These are phyloP conservation scores for Melanomma pulvis-pyrius DNA, from an alignment of 495 filamentous ascomycete genomes.

Conservation along the genomic window DNA sequence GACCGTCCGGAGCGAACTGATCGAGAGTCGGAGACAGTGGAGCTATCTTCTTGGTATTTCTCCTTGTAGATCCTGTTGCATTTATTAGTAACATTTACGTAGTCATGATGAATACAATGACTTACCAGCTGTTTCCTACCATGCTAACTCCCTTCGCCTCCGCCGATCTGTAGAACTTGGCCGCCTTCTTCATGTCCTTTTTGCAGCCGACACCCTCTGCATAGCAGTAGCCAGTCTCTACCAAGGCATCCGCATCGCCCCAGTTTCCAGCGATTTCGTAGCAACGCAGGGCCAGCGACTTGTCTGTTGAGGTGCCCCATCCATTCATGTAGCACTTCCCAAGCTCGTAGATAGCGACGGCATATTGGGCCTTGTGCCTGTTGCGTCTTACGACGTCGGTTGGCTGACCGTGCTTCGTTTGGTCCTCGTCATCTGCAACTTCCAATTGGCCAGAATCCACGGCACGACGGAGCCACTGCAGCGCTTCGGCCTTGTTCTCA, in stretches of 20 bases:
- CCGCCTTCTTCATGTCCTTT: conserved; percentile 94
- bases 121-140: conserved; percentile 96
- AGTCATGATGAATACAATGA: background rate
- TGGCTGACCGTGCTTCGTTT: conserved; percentile 63
- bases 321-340: conserved; percentile 98
- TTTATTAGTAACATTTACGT: background rate
- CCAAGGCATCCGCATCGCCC: conserved; percentile 93
- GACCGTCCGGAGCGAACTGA: conserved; percentile 34
- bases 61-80: conserved; percentile 82
- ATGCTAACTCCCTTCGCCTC: conserved; percentile 94
- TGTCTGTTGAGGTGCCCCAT: conserved; percentile 95
- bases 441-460: conserved; percentile 83
- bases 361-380: conserved; percentile 85
- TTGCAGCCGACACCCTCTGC: conserved; percentile 63
- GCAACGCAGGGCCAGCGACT: conserved; percentile 80
- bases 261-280: conserved; percentile 96
- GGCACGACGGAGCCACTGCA: conserved; percentile 87
- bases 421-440: conserved; percentile 75
- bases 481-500: conserved; percentile 82
- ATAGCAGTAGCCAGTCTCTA: conserved; percentile 49
- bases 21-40: conserved; percentile 45
- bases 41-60: conserved; percentile 74
- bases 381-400: conserved; percentile 71
- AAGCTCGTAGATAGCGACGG: conserved; percentile 91
- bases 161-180: conserved; percentile 84